Conservation (phyloP, 495 filamentous ascomycete species). For the Lasiosphaeria ovina region DNA sequence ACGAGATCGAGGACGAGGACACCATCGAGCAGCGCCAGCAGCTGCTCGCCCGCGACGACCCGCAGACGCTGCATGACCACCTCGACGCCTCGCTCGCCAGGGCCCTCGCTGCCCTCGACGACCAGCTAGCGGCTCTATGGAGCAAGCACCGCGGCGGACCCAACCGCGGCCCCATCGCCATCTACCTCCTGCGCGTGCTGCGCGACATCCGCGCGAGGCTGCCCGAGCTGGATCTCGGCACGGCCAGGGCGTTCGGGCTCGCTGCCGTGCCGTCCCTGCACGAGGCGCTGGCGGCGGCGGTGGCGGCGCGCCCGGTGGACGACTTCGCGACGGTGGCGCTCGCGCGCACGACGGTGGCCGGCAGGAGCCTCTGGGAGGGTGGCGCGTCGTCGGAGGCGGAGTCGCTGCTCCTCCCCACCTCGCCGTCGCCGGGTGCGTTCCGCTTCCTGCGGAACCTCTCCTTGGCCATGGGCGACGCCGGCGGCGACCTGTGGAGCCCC, state of each 20-base stretch:
- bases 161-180: conserved; percentile 54
- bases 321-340: conserved; percentile 38
- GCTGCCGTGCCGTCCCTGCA: conserved; percentile 58
- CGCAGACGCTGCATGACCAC: conserved; percentile 58
- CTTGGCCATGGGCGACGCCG: conserved; percentile 63
- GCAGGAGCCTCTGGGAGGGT: conserved; percentile 68
- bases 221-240: conserved; percentile 41
- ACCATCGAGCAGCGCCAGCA: conserved; percentile 63
- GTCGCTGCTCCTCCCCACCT: conserved; percentile 66
- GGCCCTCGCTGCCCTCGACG: conserved; percentile 60
- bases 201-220: conserved; percentile 68
- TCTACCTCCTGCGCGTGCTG: conserved; percentile 73
- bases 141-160: conserved; percentile 40
- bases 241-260: conserved; percentile 45
- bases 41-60: conserved; percentile 71
- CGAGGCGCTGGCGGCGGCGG: conserved; percentile 45
- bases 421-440: conserved; percentile 76
- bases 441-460: conserved; percentile 66
- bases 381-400: conserved; percentile 23
- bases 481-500: conserved; percentile 81
- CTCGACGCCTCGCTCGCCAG: conserved; percentile 55
- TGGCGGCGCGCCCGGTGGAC: conserved; percentile 38
- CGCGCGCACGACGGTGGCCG: conserved; percentile 40
- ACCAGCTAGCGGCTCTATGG: conserved; percentile 49
- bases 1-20: conserved; percentile 72